A percentile compares a stretch with the other conserved stretches of the same genome.
These are phyloP conservation scores for Meredithiella fracta DNA, from an alignment of 2,329 filamentous ascomycete genomes.

Conservation along the genomic window DNA sequence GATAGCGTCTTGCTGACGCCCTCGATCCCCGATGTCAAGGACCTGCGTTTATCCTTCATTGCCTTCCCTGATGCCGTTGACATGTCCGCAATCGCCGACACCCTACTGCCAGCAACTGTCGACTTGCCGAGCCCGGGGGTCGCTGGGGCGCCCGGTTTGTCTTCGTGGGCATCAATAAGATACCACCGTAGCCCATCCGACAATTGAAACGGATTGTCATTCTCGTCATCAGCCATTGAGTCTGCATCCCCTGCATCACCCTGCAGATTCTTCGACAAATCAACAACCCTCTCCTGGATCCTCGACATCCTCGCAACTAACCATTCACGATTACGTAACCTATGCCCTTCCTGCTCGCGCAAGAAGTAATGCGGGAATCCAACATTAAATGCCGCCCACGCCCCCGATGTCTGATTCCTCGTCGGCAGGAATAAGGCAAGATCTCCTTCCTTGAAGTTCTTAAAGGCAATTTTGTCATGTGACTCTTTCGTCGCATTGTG, in stretches of 20 bases:
- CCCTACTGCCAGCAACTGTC: conserved; percentile 73
- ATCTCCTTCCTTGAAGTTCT: conserved; percentile 91
- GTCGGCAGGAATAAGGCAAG: conserved; percentile 88
- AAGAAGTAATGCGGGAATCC: conserved; percentile 95
- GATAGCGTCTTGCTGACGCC: conserved; percentile 63
- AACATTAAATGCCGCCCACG: conserved; percentile 97
- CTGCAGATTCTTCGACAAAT: conserved; percentile 64
- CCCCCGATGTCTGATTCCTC: conserved; percentile 79
- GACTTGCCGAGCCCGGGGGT: conserved; percentile 84
- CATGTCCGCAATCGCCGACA: conserved; percentile 69
- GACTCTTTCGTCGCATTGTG: conserved; percentile 67
- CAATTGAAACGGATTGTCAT: conserved; percentile 93
- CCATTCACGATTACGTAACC: conserved; percentile 76
- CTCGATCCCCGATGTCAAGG: conserved; percentile 43
- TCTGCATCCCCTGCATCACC: conserved; percentile 28
- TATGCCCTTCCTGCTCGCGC: conserved; percentile 78
- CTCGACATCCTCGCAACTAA: conserved; percentile 86
- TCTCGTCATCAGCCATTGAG: conserved; percentile 47
- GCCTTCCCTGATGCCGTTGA: conserved; percentile 26
- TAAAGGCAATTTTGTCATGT: conserved; percentile 90
- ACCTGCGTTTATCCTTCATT: conserved; percentile 28
- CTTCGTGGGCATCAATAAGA: conserved; percentile 80
- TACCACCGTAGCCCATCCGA: conserved; percentile 95
- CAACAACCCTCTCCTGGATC: conserved; percentile 83
- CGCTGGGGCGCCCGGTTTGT: conserved; percentile 80